A percentile compares a stretch with the other conserved stretches of the same genome.
phyloP scores from a whole-genome alignment of 495 filamentous ascomycete species.

The Podospora tetraspora region DNA sequence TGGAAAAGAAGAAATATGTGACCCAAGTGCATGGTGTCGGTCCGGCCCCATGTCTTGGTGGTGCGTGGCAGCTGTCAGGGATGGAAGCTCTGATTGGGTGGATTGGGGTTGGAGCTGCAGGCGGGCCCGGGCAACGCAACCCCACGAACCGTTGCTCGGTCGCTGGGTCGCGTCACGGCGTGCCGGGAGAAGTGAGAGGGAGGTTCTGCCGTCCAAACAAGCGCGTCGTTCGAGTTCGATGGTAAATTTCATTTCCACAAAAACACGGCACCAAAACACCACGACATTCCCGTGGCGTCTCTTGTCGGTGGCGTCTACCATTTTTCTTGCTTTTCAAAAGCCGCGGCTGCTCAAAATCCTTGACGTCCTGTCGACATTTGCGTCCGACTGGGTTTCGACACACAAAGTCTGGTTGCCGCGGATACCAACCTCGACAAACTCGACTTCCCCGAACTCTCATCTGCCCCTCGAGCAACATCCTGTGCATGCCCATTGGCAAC shows the following conservation, averaged over 20 bases:
- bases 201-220: background rate
- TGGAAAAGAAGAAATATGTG: background rate
- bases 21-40: too few species aligned
- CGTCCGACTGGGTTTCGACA: background rate
- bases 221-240: background rate
- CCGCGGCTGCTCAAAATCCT: background rate
- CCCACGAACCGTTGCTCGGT: background rate
- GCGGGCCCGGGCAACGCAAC: background rate
- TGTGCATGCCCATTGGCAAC: background rate
- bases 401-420: background rate
- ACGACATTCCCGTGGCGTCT: background rate
- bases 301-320: background rate
- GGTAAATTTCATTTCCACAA: background rate
- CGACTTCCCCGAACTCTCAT: background rate
- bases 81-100: background rate
- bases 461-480: background rate
- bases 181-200: background rate
- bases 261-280: background rate
- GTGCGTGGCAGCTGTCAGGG: background rate
- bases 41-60: too few species aligned
- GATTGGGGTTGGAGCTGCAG: background rate
- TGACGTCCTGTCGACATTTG: background rate
- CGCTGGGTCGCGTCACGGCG: constrained; percentile 8
- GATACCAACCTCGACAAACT: background rate
- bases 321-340: background rate